Percentiles rank a stretch among this genome's conserved stretches.
Conservation (phyloP, 2,329 filamentous ascomycete species). For the Tricladium varicosporioides region DNA sequence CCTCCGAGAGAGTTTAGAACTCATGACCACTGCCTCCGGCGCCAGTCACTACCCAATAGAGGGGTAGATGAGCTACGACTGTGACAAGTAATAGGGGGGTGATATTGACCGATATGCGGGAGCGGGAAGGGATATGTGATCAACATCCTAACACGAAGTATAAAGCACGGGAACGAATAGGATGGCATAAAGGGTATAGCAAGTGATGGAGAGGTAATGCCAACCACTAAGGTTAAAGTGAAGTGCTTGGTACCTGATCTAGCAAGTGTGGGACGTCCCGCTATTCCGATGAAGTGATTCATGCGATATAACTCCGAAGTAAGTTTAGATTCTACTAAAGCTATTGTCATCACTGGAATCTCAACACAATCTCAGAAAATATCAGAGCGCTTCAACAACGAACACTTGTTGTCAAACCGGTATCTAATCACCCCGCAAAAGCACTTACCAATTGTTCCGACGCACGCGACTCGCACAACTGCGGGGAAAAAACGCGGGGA, state of each 20-base stretch:
- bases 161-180: no score
- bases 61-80: neutral
- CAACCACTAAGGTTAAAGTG: neutral
- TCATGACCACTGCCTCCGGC: neutral
- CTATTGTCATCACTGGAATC: neutral
- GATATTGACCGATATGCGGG: neutral
- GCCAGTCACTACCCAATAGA: constrained; percentile 1
- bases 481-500: neutral
- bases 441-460: neutral
- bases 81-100: neutral
- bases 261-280: no score
- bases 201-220: neutral
- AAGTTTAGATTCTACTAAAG: neutral
- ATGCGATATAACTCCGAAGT: no score
- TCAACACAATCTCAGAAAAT: neutral
- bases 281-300: no score
- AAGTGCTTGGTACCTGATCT: neutral
- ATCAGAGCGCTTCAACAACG: neutral
- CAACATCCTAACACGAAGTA: no score
- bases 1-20: neutral
- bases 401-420: neutral
- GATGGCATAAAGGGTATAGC: no score
- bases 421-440: neutral
- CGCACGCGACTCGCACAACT: neutral
- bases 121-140: neutral